These are phyloP conservation scores for Coemansia sp. DNA, from an alignment of 192 early-diverging fungal species.

Conservation along the genomic window DNA sequence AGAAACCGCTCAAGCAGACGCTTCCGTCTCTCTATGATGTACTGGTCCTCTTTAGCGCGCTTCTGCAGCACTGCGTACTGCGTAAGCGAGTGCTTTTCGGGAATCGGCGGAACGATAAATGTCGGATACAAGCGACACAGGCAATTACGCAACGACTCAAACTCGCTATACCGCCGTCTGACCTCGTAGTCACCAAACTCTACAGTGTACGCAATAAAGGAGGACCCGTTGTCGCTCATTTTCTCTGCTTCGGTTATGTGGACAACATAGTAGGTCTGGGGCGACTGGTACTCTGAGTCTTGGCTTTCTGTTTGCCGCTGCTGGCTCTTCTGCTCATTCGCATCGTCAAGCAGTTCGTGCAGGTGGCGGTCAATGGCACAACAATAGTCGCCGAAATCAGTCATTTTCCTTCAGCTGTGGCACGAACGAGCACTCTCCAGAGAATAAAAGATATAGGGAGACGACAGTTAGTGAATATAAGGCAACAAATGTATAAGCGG, in stretches of 20 bases:
- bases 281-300: conserved; percentile 38
- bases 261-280: conserved; percentile 40
- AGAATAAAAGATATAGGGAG: neutral
- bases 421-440: neutral
- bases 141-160: conserved; percentile 83
- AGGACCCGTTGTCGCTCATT: conserved; percentile 44
- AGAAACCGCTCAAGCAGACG: conserved; percentile 92
- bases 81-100: conserved; percentile 93
- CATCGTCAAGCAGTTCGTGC: conserved; percentile 51
- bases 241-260: conserved; percentile 52
- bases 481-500: neutral
- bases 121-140: conserved; percentile 82
- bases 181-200: conserved; percentile 57
- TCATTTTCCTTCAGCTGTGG: conserved; percentile 18
- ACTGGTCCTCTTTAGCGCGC: conserved; percentile 89
- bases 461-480: neutral
- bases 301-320: conserved; percentile 16
- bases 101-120: conserved; percentile 91
- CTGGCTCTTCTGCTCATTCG: conserved; percentile 32
- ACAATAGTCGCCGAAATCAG: conserved; percentile 52
- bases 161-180: conserved; percentile 92
- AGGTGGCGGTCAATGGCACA: conserved; percentile 51
- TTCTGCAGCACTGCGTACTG: conserved; percentile 67
- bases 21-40: conserved; percentile 88
- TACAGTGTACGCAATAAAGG: conserved; percentile 49